Base-by-base conservation (phyloP, 1,139 yeast genomes). In the Suhomyces bolitotheri region DNA sequence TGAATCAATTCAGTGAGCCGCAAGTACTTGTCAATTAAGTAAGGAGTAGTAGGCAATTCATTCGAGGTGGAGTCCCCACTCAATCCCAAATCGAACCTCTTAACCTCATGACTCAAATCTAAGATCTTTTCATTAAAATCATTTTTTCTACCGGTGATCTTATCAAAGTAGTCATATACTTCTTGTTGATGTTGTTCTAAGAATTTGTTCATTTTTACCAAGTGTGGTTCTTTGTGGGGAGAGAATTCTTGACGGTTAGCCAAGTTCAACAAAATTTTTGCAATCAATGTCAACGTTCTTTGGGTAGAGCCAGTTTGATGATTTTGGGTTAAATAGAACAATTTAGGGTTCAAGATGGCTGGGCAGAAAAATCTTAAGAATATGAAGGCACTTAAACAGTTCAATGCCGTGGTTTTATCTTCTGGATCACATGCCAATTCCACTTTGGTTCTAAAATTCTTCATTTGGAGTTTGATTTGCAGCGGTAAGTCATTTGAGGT, bases 361-460 rank as follows among this genome's bases (percentile, higher is more conserved):
- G 97, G 97, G 52, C 96, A 90, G 48, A 88, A 80, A 55, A 87
- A 89, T 43, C 97, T 66, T 43, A 92, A 63, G 56, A 92, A 92
- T 15, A 92, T 64, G 51, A 92, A 85, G 1, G 96, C 90, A 17
- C 94, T 78, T 22, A 90, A 65, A 38, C 95, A 84, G 51, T 89
- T 81, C 38, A 82, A 58, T 1, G 85, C 71, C 1, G 79, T 70
- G 5, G 66, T 66, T 15, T 62, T 62, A 49, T 79, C 82, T 16
- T 66, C 73, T 0, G 83, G 82, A 43, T 78, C 80, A 50, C 81
- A 77, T 2, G 79, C 73, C 34, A 71, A 51, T 41, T 82, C 90
- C 14, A 83, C 77, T 44, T 77, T 79, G 13, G 66, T 70, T 40
- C 92, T 58, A 42, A 84, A 68, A 31, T 72, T 66, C 43, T 74